Percentiles rank a stretch among this genome's conserved stretches.
Conservation (phyloP, 495 filamentous ascomycete genomes). For the Pseudomonodictys pantanalensis region DNA sequence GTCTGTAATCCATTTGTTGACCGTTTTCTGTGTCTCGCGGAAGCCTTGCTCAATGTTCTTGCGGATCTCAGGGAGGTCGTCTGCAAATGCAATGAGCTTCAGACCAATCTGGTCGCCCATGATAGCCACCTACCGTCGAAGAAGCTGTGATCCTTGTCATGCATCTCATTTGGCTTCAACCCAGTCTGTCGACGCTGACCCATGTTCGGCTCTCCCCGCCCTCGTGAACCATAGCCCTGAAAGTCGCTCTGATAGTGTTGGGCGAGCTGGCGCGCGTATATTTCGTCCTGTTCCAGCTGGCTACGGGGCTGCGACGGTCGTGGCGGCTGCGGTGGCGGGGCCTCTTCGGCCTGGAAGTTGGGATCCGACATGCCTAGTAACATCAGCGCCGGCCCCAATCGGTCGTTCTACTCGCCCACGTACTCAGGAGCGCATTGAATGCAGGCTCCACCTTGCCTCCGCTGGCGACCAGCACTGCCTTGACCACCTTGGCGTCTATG, state of each 20-base stretch:
- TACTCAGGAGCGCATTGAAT: slow-evolving; percentile 92
- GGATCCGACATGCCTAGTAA: slow-evolving; percentile 98
- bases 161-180: slow-evolving; percentile 40
- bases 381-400: too few species aligned
- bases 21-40: slow-evolving; percentile 85
- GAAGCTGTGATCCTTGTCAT: slow-evolving; percentile 76
- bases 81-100: slow-evolving; percentile 41
- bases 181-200: slow-evolving; percentile 32
- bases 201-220: slow-evolving; percentile 28
- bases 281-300: slow-evolving; percentile 85
- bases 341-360: slow-evolving; percentile 64
- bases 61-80: slow-evolving; percentile 89
- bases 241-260: slow-evolving; percentile 63
- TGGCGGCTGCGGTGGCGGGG: slow-evolving; percentile 46
- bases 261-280: slow-evolving; percentile 91
- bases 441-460: slow-evolving; percentile 86
- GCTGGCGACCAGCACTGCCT: slow-evolving; percentile 83
- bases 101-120: too few species aligned
- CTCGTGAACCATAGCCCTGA: slow-evolving; percentile 34
- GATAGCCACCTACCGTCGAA: slow-evolving; percentile 65
- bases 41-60: slow-evolving; percentile 95
- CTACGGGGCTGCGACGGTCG: slow-evolving; percentile 49
- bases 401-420: too few species aligned
- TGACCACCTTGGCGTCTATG: slow-evolving; percentile 78
- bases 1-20: slow-evolving; percentile 87